Evolutionary conservation across 371 early-diverging fungal genomes (phyloP).

Genomic region (Phascolomyces articulosus): DNA sequence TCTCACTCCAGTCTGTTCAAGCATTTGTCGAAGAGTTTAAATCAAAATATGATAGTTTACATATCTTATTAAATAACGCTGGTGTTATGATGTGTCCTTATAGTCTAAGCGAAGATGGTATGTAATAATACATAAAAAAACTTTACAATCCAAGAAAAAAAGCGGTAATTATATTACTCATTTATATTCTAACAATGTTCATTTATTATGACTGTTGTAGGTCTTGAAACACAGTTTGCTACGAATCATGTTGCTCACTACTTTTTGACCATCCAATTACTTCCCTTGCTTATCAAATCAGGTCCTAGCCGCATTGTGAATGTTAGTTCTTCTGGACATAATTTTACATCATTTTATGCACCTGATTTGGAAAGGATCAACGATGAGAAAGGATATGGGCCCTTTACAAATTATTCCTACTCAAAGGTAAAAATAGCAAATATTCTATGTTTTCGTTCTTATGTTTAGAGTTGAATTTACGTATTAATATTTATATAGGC

Average conservation of each 20-base stretch:
- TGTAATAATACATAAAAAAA: too few relatives aligned
- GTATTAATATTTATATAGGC: constrained; percentile 16
- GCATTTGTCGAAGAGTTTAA: constrained; percentile 58
- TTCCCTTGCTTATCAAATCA: constrained; percentile 61
- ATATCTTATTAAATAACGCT: constrained; percentile 69
- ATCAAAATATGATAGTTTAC: constrained; percentile 44
- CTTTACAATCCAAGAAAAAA: not conserved
- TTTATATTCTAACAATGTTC: not conserved
- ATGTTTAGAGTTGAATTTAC: not conserved
- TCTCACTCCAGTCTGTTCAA: constrained; percentile 55
- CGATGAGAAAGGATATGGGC: constrained; percentile 36
- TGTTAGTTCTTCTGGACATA: constrained; percentile 51
- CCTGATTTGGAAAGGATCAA: constrained; percentile 44
- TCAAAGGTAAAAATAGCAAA: constrained; percentile 16
- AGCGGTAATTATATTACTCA: not conserved
- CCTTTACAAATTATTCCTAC: constrained; percentile 17
- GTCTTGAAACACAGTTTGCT: constrained; percentile 39
- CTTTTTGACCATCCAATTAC: constrained; percentile 64
- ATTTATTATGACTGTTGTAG: too few relatives aligned
- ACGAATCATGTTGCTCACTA: constrained; percentile 83
- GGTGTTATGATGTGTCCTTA: constrained; percentile 80
- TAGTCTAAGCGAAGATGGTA: constrained; percentile 65
- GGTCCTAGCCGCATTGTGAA: constrained; percentile 62
- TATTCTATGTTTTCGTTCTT: not conserved
- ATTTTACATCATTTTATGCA: constrained; percentile 18